A percentile compares a stretch with the other conserved stretches of the same genome.
These are phyloP conservation scores for Elongisporangium anandrum DNA, from an alignment of 352 stramenopile genomes.

Conservation along the genomic window DNA sequence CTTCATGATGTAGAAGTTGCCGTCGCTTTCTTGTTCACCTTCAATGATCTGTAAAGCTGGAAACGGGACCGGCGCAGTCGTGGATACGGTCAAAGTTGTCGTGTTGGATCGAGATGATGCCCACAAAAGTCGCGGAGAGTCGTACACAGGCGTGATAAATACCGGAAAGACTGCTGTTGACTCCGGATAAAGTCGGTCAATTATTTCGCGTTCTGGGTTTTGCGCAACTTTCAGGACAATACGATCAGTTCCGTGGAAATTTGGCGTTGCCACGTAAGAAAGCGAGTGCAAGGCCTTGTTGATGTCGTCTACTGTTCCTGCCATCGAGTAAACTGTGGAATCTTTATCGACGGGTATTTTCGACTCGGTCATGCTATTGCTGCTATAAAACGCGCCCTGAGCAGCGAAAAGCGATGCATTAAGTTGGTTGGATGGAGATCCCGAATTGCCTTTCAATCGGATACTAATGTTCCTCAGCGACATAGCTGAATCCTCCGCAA, in stretches of 20 bases:
- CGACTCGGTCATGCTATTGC: slow-evolving; percentile 4
- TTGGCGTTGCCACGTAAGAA: slow-evolving; percentile 10
- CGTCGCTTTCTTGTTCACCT: neutral
- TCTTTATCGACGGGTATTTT: slow-evolving; percentile 7
- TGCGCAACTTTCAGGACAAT: slow-evolving; percentile 10
- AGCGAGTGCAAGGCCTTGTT: neutral
- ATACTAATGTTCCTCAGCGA: neutral
- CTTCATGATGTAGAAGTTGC: neutral
- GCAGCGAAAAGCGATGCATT: neutral
- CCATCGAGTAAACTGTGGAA: neutral
- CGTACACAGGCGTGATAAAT: slow-evolving; percentile 25
- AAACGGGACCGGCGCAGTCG: neutral
- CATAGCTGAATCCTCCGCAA: neutral
- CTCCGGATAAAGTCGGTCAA: slow-evolving; percentile 1
- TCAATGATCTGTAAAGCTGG: slow-evolving; percentile 7
- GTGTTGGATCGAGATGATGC: slow-evolving; percentile 6
- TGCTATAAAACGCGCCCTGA: neutral
- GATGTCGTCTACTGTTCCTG: neutral
- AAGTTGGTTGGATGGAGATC: slow-evolving; percentile 5
- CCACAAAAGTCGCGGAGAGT: slow-evolving; percentile 22
- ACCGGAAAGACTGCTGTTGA: slow-evolving; percentile 19
- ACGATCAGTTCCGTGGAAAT: slow-evolving; percentile 25
- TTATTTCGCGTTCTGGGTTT: neutral
- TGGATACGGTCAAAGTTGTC: slow-evolving; percentile 5
- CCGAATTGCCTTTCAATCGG: neutral